phyloP scores from a whole-genome alignment of 129 eudicot genomes.

The Artemisia argyi region DNA sequence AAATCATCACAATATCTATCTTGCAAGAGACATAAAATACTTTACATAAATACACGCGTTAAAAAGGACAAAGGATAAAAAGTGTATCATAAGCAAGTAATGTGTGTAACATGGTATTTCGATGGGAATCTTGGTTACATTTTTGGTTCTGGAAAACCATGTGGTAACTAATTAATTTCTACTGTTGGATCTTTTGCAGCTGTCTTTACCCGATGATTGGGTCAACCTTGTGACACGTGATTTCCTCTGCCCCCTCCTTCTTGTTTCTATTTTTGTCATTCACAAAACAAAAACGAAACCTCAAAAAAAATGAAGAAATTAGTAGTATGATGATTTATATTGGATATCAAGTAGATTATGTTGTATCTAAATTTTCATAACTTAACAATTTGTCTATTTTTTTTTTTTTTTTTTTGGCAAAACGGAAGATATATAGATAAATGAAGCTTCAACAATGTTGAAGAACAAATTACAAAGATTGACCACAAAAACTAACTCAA shows the following conservation, averaged over 20 bases:
- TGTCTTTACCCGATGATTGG: constrained; percentile 10
- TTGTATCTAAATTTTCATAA: too few species aligned
- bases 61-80: neutral
- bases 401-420: too few species aligned
- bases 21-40: neutral
- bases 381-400: too few species aligned
- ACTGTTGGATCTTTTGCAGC: constrained; percentile 18
- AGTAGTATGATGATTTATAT: neutral
- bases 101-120: constrained; percentile 6
- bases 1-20: too few species aligned
- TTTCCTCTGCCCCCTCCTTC: constrained; percentile 12
- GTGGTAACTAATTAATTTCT: constrained; percentile 22
- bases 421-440: too few species aligned
- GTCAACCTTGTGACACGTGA: constrained; percentile 34
- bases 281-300: constrained; percentile 3
- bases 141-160: constrained; percentile 25
- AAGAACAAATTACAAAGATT: too few species aligned
- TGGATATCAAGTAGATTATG: too few species aligned
- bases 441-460: too few species aligned
- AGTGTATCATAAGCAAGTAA: constrained; percentile 18
- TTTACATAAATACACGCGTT: neutral
- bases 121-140: constrained; percentile 24
- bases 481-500: too few species aligned
- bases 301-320: neutral
- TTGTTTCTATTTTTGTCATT: constrained; percentile 11